Evolutionary conservation across 495 filamentous ascomycete genomes (phyloP), one percentile per base, ranked within the genome.

Genomic region (Hyaloscypha variabilis): DNA sequence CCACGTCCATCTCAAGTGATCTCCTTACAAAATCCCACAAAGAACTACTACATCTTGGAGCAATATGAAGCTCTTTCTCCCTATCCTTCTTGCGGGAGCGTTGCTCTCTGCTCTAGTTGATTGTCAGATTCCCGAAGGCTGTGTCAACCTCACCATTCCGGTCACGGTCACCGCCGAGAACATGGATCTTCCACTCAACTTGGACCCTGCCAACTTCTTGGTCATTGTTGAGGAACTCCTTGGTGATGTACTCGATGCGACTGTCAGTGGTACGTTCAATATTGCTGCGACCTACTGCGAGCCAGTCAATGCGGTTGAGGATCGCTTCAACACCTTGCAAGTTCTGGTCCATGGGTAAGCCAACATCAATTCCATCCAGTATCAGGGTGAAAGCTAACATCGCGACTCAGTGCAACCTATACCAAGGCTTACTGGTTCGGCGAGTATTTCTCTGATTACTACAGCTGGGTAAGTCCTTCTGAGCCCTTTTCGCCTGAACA

Each of bases 281-380:
- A 80, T 86, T 67, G 74, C 67, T 25, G 79, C 79, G 1, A 77
- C 75, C 13, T 84, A 79, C 69, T 85, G 82, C 69, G 68, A 73
- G 60, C 39, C 39, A 19, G 6, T 46, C 11, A 46, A 14, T 4
- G 4, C 60, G 2, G 25, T 34, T 24, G 25, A n/a, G 1, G 3
- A 49, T 21, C 63, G 42, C 4, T 19, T 17, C 39, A 58, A 68
- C 11, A 64, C 69, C 13, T 34, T 73, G 4, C 71, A 73, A 39
- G 2, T 73, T 2, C 62, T 73, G 2, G 58, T 71, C 0, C 69
- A 73, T 59, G 67, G 69, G 39, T 46, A 46, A 1, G 39, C 39
- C 17, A 4, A 4, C 17, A 4, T 17, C 17, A 1, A 46, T 11
- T 17, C 17, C 39, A 17, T 8, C 39, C 4, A 19, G 4, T 17